A percentile compares a stretch with the other conserved stretches of the same genome.
These are phyloP conservation scores for Cyclocybe aegerita DNA, from an alignment of 768 basidiomycete genomes.

Conservation along the genomic window DNA sequence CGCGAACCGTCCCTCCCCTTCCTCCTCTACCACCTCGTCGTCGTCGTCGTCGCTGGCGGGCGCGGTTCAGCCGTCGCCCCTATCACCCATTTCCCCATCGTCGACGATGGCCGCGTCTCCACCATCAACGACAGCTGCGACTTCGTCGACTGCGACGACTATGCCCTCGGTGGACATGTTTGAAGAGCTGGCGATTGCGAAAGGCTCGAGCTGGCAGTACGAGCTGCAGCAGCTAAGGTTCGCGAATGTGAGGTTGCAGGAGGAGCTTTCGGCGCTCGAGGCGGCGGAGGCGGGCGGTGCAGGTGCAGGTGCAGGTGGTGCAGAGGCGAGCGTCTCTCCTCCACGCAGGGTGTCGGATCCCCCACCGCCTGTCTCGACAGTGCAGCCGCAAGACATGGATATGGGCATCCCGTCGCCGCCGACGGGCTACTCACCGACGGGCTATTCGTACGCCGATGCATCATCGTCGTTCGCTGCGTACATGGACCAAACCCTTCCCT, in stretches of 20 bases:
- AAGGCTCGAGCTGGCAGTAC: conserved; percentile 90
- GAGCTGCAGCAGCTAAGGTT: conserved; percentile 83
- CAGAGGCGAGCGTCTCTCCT: not conserved
- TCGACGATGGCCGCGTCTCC: not conserved
- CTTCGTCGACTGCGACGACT: not conserved
- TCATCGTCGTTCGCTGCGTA: no score
- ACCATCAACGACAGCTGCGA: not conserved
- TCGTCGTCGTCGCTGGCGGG: conserved; percentile 13
- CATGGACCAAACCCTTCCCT: no score
- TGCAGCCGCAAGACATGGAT: not conserved
- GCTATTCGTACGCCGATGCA: no score
- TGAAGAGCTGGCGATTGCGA: conserved; percentile 63
- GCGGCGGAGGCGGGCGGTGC: conserved; percentile 1
- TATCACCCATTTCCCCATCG: conserved; percentile 1
- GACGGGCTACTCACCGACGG: no score
- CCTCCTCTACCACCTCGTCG: not conserved
- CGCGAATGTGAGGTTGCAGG: conserved; percentile 17
- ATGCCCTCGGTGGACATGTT: conserved; percentile 48
- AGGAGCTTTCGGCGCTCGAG: conserved; percentile 17
- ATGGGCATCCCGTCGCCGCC: not conserved
- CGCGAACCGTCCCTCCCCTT: not conserved
- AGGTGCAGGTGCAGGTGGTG: not conserved
- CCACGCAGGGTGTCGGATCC: no score
- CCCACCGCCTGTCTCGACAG: no score
- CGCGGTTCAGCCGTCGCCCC: not conserved